These are phyloP conservation scores for Diddensiella caesifluorescens DNA, from an alignment of 805 yeast genomes.

Conservation along the genomic window DNA sequence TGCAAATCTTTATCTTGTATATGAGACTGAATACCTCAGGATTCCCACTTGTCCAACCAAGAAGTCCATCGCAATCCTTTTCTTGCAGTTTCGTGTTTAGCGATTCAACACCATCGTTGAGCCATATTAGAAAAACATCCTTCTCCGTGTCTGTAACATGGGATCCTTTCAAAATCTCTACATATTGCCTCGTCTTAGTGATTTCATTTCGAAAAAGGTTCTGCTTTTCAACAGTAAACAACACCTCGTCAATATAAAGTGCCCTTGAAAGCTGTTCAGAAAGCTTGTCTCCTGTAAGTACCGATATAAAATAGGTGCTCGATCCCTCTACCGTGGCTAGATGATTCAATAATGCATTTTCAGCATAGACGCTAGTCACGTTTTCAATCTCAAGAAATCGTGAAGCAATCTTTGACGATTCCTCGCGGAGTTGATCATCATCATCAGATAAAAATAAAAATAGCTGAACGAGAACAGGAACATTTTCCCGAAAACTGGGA, in stretches of 20 bases:
- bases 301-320: background rate
- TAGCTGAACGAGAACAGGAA: conserved; percentile 16
- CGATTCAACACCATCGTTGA: conserved; percentile 3
- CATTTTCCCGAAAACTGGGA: background rate
- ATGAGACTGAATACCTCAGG: conserved; percentile 3
- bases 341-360: conserved; percentile 20
- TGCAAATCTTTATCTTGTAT: conserved; percentile 2
- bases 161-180: background rate
- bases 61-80: background rate
- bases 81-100: background rate
- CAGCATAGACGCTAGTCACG: conserved; percentile 34
- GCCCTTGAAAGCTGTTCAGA: conserved; percentile 23
- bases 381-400: conserved; percentile 25
- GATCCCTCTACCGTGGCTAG: background rate
- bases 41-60: conserved; percentile 4
- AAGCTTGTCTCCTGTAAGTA: background rate
- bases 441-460: conserved; percentile 46
- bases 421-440: conserved; percentile 52
- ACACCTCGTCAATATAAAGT: conserved; percentile 29
- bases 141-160: background rate
- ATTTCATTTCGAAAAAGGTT: conserved; percentile 58
- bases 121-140: conserved; percentile 4
- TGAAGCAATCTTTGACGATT: conserved; percentile 42
- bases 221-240: conserved; percentile 64
- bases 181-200: conserved; percentile 23